These are phyloP conservation scores for Lentinula edodes DNA, from an alignment of 768 basidiomycete genomes.

Conservation along the genomic window DNA sequence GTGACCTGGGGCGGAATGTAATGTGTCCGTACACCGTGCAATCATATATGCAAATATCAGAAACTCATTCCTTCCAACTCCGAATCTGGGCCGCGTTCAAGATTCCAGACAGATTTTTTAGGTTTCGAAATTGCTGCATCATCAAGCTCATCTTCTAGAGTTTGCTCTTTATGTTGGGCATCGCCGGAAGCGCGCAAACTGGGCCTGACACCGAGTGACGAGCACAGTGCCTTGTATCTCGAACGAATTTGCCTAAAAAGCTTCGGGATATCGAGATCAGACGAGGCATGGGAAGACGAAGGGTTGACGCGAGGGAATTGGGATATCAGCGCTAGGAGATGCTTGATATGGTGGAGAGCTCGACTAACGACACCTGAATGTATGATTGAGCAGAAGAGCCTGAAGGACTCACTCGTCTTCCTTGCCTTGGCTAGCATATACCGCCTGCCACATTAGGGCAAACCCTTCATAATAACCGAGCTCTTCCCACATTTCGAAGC, in stretches of 20 bases:
- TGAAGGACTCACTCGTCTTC: conserved; percentile 43
- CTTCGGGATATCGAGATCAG: conserved; percentile 64
- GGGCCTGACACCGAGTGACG: conserved; percentile 64
- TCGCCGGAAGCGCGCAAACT: conserved; percentile 27
- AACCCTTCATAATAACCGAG: conserved; percentile 91
- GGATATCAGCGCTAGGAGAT: conserved; percentile 64
- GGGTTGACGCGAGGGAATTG: conserved; percentile 81
- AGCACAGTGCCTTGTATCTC: conserved; percentile 82
- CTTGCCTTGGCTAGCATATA: conserved; percentile 35
- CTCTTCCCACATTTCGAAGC: conserved; percentile 97
- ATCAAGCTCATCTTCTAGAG: background rate
- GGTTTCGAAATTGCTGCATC: background rate
- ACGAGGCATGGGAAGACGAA: conserved; percentile 29
- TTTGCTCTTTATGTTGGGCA: background rate
- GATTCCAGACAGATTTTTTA: background rate
- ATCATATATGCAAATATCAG: background rate
- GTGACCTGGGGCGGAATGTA: background rate
- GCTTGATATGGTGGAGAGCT: conserved; percentile 53
- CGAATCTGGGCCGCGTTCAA: background rate
- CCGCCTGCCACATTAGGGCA: conserved; percentile 61
- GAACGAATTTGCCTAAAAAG: conserved; percentile 83
- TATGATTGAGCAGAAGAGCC: background rate
- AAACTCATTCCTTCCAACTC: background rate
- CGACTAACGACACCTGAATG: conserved; percentile 35
- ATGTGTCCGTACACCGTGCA: background rate